Conservation (phyloP, 139 green algal genomes). For the Eudorina sp. region DNA sequence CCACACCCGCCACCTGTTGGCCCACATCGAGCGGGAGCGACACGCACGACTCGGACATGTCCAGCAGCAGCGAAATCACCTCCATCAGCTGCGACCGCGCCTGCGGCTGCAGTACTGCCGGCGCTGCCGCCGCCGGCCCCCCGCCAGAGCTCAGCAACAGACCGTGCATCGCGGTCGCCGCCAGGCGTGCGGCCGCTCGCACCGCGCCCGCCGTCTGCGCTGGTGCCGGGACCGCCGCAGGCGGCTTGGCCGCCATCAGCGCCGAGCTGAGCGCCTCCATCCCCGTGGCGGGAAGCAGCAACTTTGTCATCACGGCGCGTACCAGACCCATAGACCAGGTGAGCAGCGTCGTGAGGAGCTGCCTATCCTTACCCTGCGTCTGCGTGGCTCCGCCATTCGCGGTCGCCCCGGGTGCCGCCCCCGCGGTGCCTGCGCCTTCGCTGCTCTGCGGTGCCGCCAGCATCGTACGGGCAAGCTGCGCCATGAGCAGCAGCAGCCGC, state of each 20-base stretch:
- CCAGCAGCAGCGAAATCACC: slow-evolving; percentile 49
- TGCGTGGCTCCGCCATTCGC: too few species aligned
- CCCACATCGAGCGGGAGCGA: slow-evolving; percentile 12
- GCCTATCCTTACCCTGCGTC: not conserved
- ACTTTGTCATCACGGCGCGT: not conserved
- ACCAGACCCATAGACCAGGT: slow-evolving; percentile 23
- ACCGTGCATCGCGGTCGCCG: slow-evolving; percentile 20
- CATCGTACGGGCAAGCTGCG: slow-evolving; percentile 27
- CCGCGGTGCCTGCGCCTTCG: not conserved
- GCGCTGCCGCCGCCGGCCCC: too few species aligned
- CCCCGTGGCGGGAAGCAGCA: slow-evolving; percentile 20
- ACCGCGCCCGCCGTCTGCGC: not conserved
- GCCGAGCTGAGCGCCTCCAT: slow-evolving; percentile 1
- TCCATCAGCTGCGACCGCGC: slow-evolving; percentile 22
- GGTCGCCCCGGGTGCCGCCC: not conserved
- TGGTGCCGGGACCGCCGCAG: not conserved
- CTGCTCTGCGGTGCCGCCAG: not conserved
- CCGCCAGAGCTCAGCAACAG: not conserved
- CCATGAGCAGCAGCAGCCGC: slow-evolving; percentile 42
- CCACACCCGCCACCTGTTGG: not conserved
- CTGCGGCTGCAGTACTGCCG: not conserved
- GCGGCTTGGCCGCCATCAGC: slow-evolving; percentile 15
- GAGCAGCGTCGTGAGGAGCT: slow-evolving; percentile 24
- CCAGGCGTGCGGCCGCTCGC: slow-evolving; percentile 18
- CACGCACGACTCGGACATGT: slow-evolving; percentile 54